Evolutionary conservation across 495 filamentous ascomycete species (phyloP), one percentile per base, ranked within the genome.

Genomic region (Aspergillus wentii): DNA sequence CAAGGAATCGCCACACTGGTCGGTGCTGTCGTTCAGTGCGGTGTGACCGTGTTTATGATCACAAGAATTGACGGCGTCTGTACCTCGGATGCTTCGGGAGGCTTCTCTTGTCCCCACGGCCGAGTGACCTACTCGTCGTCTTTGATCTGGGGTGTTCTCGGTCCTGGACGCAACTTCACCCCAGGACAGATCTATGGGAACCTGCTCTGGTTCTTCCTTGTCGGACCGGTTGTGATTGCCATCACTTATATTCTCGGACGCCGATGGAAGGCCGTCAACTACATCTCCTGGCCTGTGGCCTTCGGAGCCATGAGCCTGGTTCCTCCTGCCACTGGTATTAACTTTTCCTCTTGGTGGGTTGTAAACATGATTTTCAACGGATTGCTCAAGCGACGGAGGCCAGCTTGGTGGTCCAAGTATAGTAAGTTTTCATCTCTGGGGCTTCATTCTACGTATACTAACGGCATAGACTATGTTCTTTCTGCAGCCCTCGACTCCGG

Each of bases 121-220:
- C 66, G 68, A 7, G 78, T 82, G 13, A 85, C 84, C 48, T 86
- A 82, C 48, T 78, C 78, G 8, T 78, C 76, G 0, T 83, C 79
- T 9, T 68, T 85, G 1, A 82, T 85, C 18, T 86, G 81, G 80
- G 82, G 82, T 66, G 73, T 80, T 16, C 69, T 85, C 38, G 81
- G 82, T 4, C 82, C 82, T 0, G 69, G 65, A 1, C 75, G 79
- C 33, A 75, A 83, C 40, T 86, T 83, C 57, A 78, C 78, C n/a
- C 75, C 78, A 0, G 79, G 79, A 4, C 71, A 79, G 38, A 79
- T 83, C 33, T 86, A 86, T 57, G 72, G 76, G 1, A 68, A 70
- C 5, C 66, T 86, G 14, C 70, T 83, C 5, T 63, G 72, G 57
- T 85, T 83, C 64, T 85, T 85, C 58, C 51, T 71, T 38, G 45